A percentile compares a stretch with the other conserved stretches of the same genome.
Conservation (phyloP, 331 rosid species). For the Stylosanthes scabra region DNA sequence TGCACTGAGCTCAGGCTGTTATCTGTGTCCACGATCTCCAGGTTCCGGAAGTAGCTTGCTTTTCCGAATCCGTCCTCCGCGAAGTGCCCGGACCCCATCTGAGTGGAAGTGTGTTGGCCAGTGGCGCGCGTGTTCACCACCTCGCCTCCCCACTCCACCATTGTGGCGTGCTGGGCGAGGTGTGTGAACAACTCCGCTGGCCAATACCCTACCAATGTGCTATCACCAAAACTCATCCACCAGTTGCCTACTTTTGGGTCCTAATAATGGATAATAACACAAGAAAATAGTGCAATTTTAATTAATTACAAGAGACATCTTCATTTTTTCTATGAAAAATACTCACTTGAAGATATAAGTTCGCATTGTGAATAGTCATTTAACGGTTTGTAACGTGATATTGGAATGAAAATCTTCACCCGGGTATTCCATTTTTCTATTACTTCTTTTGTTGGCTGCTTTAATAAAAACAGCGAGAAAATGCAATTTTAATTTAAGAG, state of each 20-base stretch:
- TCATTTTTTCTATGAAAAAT: too few species aligned
- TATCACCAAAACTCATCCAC: conserved; percentile 97
- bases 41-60: conserved; percentile 93
- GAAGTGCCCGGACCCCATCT: conserved; percentile 93
- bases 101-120: conserved; percentile 84
- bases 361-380: too few species aligned
- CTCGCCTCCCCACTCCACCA: conserved; percentile 99
- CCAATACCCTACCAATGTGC: conserved; percentile 89
- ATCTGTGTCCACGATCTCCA: conserved; percentile 87
- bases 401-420: too few species aligned
- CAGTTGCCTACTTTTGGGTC: conserved; percentile 93
- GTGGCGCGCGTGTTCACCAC: conserved; percentile 75
- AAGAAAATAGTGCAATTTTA: too few species aligned
- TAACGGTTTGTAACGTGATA: too few species aligned
- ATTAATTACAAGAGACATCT: too few species aligned
- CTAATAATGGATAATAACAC: conserved; percentile 34
- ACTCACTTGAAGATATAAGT: too few species aligned
- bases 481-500: too few species aligned
- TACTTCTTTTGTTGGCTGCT: too few species aligned
- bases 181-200: conserved; percentile 92
- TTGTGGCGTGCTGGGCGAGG: conserved; percentile 78
- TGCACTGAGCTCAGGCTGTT: conserved; percentile 70
- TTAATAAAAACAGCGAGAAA: too few species aligned
- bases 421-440: too few species aligned
- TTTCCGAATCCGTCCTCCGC: conserved; percentile 88